A percentile compares a stretch with the other conserved stretches of the same genome.
phyloP scores from a whole-genome alignment of 768 basidiomycete species.

The Auricularia sp. region DNA sequence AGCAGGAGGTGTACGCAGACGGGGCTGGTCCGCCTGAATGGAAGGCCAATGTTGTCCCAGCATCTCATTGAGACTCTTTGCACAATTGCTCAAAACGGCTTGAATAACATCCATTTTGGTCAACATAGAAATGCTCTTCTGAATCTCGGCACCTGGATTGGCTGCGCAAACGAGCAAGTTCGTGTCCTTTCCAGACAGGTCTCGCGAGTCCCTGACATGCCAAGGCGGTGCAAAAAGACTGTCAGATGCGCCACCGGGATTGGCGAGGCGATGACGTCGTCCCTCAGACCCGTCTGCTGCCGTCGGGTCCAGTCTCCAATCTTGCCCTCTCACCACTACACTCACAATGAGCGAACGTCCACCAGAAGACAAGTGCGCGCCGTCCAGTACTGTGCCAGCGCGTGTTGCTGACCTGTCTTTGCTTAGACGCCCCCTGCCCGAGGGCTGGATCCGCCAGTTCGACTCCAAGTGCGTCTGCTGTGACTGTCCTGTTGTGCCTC shows the following conservation, averaged over 20 bases:
- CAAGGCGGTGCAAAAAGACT: too few species aligned
- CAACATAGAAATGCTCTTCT: too few species aligned
- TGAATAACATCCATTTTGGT: too few species aligned
- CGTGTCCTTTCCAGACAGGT: too few species aligned
- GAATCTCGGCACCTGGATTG: too few species aligned
- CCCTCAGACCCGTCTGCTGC: too few species aligned
- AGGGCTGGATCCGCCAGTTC: slow-evolving; percentile 46
- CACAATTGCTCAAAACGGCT: too few species aligned
- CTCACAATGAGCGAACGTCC: slow-evolving; percentile 11
- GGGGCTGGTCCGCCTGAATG: slow-evolving; percentile 57
- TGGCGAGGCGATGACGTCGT: too few species aligned
- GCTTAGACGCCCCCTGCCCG: slow-evolving; percentile 35
- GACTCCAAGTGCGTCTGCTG: slow-evolving; percentile 24
- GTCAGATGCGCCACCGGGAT: too few species aligned
- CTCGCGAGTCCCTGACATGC: too few species aligned
- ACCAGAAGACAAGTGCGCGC: not conserved
- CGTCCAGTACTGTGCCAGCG: not conserved
- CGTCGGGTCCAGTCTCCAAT: not conserved
- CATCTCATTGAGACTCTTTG: too few species aligned
- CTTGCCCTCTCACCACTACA: slow-evolving; percentile 9
- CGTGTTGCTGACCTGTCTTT: slow-evolving; percentile 10
- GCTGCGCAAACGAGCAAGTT: too few species aligned
- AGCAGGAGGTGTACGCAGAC: slow-evolving; percentile 71
- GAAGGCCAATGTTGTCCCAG: slow-evolving; percentile 43
- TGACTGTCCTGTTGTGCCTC: not conserved